Base-by-base conservation (phyloP, 2,329 filamentous ascomycete species). In the Microcyclospora pomicola region DNA sequence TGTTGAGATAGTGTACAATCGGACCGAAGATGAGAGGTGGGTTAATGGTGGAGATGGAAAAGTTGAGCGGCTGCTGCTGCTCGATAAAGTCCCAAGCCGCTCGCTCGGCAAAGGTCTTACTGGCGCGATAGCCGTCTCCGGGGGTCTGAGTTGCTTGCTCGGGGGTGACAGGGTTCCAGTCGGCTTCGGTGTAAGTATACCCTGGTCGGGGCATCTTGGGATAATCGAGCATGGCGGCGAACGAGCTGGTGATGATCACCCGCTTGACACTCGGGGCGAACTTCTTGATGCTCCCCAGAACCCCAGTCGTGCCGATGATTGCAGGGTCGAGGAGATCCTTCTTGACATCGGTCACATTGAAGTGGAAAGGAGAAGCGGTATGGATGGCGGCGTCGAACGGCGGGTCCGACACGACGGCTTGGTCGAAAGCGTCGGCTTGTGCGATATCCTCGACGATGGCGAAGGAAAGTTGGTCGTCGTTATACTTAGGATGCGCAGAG, bases 301-400 rank as follows among this genome's bases (percentile, higher is more conserved):
- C 72, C 10, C 73, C 73, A 0, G 70, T 75, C 0, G 75, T 79
- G 37, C 75, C 75, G 47, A 76, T 75, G 43, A 78, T 63, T 9
- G 75, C 75, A 12, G 73, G 72, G 45, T 77, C 73, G 28, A 76
- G 58, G 24, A 76, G 62, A 42, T 70, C 59, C 59, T 79, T 75
- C 44, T 88, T 68, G n/a, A 82, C 76, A 46, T 78, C 71, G 28
- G 83, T 76, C 39, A 91, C 75, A 27, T 79, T 80, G 54, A 77
- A 72, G 49, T 82, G 77, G 63, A 82, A 87, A 0, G 83, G 82
- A 24, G 73, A 78, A 2, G 81, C 80, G 5, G 80, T 83, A 56
- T 85, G 80, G 36, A 85, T 68, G 35, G 88, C 80, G 33, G 72
- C 77, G 49, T 83, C 77, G 44, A 88, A 82, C 0, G 75, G 72